phyloP scores from a whole-genome alignment of 768 basidiomycete species.

The Hericium alpestre region DNA sequence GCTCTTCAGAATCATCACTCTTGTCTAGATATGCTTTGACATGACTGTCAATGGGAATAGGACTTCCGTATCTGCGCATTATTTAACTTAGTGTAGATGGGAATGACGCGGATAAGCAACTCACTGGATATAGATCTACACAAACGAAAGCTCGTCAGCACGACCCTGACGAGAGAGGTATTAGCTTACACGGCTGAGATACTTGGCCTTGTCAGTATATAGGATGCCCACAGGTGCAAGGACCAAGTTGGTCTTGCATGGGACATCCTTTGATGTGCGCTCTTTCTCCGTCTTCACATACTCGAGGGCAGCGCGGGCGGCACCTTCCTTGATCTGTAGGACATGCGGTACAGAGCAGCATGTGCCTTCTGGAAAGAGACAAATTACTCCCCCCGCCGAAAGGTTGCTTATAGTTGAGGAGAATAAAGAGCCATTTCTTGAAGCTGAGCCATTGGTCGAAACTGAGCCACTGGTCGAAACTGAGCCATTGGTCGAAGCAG shows the following conservation, averaged over 20 bases:
- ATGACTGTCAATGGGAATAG: conserved; percentile 66
- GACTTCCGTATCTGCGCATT: conserved; percentile 57
- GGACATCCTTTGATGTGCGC: not conserved
- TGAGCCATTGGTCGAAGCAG: not conserved
- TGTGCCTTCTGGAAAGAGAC: conserved; percentile 88
- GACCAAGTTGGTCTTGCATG: conserved; percentile 22
- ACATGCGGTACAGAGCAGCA: conserved; percentile 91
- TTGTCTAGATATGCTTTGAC: conserved; percentile 65
- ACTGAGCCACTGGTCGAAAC: not conserved
- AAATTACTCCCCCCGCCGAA: conserved; percentile 48
- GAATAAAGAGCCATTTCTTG: conserved; percentile 41
- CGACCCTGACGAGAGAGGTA: not conserved
- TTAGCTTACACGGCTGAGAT: conserved; percentile 69
- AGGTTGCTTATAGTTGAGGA: conserved; percentile 81
- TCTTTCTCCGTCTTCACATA: not conserved
- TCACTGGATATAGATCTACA: not conserved
- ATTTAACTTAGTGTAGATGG: not conserved
- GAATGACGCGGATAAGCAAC: not conserved
- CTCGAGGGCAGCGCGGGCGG: conserved; percentile 72
- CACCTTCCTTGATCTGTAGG: conserved; percentile 88
- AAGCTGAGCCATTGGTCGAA: not conserved
- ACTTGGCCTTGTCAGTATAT: conserved; percentile 92
- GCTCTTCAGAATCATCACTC: conserved; percentile 30
- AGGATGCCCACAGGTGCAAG: conserved; percentile 73
- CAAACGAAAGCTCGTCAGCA: not conserved